A percentile compares a stretch with the other conserved stretches of the same genome.
These are phyloP conservation scores for Cyclostephanos tholiformis DNA, from an alignment of 108 stramenopile genomes.

Conservation along the genomic window DNA sequence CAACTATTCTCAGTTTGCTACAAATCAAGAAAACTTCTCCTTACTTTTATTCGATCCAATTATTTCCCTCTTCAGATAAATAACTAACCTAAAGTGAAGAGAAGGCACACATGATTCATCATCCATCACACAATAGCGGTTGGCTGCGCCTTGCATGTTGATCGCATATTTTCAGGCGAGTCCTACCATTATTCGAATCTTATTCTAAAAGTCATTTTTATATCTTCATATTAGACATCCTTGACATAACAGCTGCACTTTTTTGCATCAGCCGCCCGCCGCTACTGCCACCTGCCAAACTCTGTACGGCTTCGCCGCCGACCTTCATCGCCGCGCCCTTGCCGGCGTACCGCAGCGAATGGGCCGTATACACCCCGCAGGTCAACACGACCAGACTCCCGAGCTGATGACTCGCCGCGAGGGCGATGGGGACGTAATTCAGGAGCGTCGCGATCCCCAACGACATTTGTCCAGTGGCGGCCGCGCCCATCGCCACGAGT, in stretches of 20 bases:
- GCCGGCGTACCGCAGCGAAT: slow-evolving; percentile 81
- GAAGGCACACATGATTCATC: too few relatives aligned
- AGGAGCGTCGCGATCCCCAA: slow-evolving; percentile 96
- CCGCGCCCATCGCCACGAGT: slow-evolving; percentile 76
- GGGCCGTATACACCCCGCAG: slow-evolving; percentile 81
- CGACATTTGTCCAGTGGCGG: slow-evolving; percentile 82
- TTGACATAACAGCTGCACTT: slow-evolving; percentile 19
- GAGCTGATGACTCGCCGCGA: slow-evolving; percentile 96
- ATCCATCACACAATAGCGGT: too few relatives aligned
- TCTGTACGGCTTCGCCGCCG: slow-evolving; percentile 6
- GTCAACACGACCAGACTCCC: slow-evolving; percentile 94
- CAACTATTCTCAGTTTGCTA: too few relatives aligned
- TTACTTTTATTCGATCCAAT: too few relatives aligned
- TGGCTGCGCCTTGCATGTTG: too few relatives aligned
- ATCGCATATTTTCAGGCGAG: too few relatives aligned
- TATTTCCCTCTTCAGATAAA: too few relatives aligned
- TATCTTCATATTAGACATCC: slow-evolving; percentile 8
- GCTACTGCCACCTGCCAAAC: slow-evolving; percentile 6
- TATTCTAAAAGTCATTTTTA: slow-evolving; percentile 3
- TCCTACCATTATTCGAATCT: background rate
- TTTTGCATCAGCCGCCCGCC: slow-evolving; percentile 16
- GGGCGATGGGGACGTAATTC: slow-evolving; percentile 90
- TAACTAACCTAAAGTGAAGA: too few relatives aligned
- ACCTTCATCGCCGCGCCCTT: slow-evolving; percentile 29
- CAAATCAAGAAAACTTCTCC: too few relatives aligned